Percentiles rank a stretch among this genome's conserved stretches.
Evolutionary conservation across 192 early-diverging fungal species (phyloP).

Genomic region (Backusella parvicylindrica): DNA sequence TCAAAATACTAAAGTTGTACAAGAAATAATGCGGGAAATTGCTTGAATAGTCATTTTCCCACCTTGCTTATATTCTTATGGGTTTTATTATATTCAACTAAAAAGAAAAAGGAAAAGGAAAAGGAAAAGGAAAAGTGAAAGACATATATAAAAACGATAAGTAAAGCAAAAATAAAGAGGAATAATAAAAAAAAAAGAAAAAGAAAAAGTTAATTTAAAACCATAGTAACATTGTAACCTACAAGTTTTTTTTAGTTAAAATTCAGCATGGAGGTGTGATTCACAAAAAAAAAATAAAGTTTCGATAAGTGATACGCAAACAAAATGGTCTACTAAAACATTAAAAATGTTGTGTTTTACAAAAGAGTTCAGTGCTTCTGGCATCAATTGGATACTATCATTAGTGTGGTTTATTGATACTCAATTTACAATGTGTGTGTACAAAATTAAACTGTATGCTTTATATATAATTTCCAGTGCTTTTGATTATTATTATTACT

Average conservation of each 20-base stretch:
- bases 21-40: background rate
- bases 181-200: background rate
- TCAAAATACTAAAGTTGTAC: background rate
- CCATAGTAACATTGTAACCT: background rate
- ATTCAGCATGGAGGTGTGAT: background rate
- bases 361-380: background rate
- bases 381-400: background rate
- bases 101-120: background rate
- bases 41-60: background rate
- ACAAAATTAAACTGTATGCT: too few species aligned
- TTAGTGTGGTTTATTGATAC: too few species aligned
- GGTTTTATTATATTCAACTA: background rate
- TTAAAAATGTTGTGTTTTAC: too few species aligned
- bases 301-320: background rate
- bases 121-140: background rate
- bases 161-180: too few species aligned
- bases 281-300: background rate
- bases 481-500: too few species aligned
- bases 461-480: too few species aligned
- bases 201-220: background rate
- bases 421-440: too few species aligned
- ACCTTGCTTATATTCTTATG: background rate
- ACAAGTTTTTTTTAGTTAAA: background rate
- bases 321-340: background rate
- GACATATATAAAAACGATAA: too few species aligned